These are phyloP conservation scores for Alternaria gaisen DNA, from an alignment of 2,329 filamentous ascomycete species.

Conservation along the genomic window DNA sequence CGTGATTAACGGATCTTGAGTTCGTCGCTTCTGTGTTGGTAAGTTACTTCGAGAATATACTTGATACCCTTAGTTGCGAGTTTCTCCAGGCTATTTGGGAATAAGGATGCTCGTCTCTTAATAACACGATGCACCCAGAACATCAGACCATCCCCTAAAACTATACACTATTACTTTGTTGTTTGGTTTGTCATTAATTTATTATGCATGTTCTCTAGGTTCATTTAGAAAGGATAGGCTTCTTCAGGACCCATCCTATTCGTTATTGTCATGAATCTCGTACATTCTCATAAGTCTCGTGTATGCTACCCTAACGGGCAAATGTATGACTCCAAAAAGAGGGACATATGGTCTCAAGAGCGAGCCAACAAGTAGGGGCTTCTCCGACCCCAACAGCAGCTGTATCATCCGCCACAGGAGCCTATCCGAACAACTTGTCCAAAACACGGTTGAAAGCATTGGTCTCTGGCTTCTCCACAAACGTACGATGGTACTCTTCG, in stretches of 20 bases:
- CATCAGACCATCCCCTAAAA: background rate
- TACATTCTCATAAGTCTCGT: background rate
- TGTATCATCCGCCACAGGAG: constrained; percentile 13
- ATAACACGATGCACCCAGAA: background rate
- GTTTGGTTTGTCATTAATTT: background rate
- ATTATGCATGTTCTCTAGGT: background rate
- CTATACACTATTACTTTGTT: background rate
- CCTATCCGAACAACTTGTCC: constrained; percentile 55
- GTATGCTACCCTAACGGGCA: too few species aligned
- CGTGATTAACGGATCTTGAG: background rate
- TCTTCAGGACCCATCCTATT: background rate
- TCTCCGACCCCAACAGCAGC: background rate
- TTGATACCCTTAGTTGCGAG: background rate
- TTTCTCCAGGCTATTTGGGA: background rate
- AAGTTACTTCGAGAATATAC: background rate
- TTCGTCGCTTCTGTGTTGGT: background rate
- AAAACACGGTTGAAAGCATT: constrained; percentile 54
- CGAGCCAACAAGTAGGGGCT: background rate
- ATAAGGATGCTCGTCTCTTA: background rate
- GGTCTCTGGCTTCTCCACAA: constrained; percentile 62
- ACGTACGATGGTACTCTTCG: constrained; percentile 72
- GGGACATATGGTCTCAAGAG: background rate
- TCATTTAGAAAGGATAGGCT: background rate
- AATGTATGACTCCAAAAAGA: background rate
- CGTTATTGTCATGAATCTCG: background rate